Evolutionary conservation across 352 stramenopile species (phyloP).

Genomic region (Phytophthora pini): DNA sequence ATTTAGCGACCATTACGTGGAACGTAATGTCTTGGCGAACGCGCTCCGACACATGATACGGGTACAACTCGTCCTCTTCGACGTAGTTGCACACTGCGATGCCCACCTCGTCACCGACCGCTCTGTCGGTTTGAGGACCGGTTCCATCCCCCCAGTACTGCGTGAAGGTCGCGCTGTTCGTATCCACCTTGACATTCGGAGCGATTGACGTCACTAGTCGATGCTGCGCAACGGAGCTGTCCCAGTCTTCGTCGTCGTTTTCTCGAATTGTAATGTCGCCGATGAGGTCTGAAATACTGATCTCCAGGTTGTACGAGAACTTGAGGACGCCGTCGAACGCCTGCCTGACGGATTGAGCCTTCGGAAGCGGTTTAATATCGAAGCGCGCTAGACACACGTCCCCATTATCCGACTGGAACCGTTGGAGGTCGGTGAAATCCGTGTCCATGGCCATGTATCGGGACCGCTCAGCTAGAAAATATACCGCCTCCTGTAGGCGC

Average conservation of each 20-base stretch:
- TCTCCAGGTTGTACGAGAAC: conserved; percentile 57
- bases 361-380: conserved; percentile 53
- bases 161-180: conserved; percentile 50
- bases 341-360: conserved; percentile 35
- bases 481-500: conserved; percentile 43
- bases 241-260: conserved; percentile 43
- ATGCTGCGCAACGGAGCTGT: conserved; percentile 44
- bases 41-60: conserved; percentile 41
- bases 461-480: conserved; percentile 45
- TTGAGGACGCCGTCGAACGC: conserved; percentile 53
- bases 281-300: conserved; percentile 46
- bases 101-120: conserved; percentile 34
- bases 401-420: conserved; percentile 43
- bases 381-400: conserved; percentile 48
- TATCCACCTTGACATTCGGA: conserved; percentile 39
- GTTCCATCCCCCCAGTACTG: conserved; percentile 38
- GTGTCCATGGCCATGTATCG: conserved; percentile 41
- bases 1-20: conserved; percentile 43
- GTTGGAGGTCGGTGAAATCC: conserved; percentile 48
- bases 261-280: conserved; percentile 54
- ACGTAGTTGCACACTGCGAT: conserved; percentile 51
- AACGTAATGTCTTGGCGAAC: conserved; percentile 60
- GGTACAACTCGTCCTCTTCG: conserved; percentile 54
- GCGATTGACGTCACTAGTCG: conserved; percentile 45
- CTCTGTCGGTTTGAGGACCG: conserved; percentile 13